Evolutionary conservation across 2,329 filamentous ascomycete genomes (phyloP).

Genomic region (Pseudocercospora fuligena): DNA sequence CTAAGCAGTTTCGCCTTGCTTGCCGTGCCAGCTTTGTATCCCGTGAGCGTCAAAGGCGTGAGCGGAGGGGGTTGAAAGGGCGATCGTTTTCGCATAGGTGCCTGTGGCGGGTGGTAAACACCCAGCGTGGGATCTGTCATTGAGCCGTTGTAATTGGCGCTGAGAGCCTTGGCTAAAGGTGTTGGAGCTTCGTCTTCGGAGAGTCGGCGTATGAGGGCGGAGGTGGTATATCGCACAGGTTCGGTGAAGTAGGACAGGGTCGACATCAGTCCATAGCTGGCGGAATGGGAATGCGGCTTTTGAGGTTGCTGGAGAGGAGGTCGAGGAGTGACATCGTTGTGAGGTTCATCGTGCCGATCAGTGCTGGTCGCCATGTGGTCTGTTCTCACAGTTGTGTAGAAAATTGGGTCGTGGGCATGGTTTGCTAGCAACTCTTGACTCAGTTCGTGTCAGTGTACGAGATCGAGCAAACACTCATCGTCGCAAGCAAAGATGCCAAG

Average conservation of each 20-base stretch:
- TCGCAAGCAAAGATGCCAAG: background rate
- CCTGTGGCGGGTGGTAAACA: constrained; percentile 59
- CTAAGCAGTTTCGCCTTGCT: constrained; percentile 69
- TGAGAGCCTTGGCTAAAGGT: constrained; percentile 42
- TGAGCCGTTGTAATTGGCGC: constrained; percentile 46
- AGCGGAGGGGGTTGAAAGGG: constrained; percentile 89
- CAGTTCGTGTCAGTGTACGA: background rate
- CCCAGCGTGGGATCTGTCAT: constrained; percentile 46
- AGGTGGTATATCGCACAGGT: constrained; percentile 55
- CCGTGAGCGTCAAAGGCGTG: constrained; percentile 74
- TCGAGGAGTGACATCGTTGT: background rate
- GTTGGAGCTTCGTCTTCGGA: constrained; percentile 50
- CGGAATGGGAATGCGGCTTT: constrained; percentile 29
- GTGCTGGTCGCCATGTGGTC: constrained; percentile 8
- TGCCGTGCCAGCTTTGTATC: constrained; percentile 66
- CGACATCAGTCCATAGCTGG: constrained; percentile 27
- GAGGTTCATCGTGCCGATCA: background rate
- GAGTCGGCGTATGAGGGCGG: constrained; percentile 53
- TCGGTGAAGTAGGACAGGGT: constrained; percentile 54
- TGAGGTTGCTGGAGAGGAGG: constrained; percentile 25
- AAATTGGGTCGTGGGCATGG: background rate
- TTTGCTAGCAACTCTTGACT: background rate
- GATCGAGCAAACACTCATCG: constrained; percentile 2
- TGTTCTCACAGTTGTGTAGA: background rate
- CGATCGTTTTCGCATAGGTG: constrained; percentile 66